Evolutionary conservation across 2,329 filamentous ascomycete genomes (phyloP).

Genomic region (Pseudofabraea citricarpa): DNA sequence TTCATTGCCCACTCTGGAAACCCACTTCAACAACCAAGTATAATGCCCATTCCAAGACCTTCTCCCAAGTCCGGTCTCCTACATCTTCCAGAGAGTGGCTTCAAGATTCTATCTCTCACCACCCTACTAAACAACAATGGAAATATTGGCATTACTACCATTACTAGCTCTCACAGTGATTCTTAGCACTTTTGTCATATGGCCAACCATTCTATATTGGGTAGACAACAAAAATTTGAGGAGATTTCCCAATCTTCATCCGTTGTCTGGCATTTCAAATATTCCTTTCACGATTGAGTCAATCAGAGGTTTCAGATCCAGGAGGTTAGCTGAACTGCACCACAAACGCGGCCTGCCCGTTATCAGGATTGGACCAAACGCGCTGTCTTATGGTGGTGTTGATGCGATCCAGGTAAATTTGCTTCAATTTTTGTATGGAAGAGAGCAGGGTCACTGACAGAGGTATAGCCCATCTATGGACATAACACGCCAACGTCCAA

Average conservation of each 20-base stretch:
- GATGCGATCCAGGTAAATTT: slow-evolving; percentile 34
- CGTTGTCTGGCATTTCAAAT: not conserved
- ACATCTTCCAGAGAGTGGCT: no score
- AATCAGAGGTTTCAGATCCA: not conserved
- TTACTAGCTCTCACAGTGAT: no score
- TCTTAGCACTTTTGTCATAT: not conserved
- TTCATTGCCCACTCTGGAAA: not conserved
- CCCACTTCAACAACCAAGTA: no score
- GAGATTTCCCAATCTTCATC: not conserved
- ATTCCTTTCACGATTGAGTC: not conserved
- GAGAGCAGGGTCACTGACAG: not conserved
- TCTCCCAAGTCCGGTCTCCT: no score
- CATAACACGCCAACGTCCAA: slow-evolving; percentile 37
- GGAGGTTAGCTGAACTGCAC: not conserved
- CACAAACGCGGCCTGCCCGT: not conserved
- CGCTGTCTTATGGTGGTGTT: slow-evolving; percentile 31
- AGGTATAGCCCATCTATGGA: slow-evolving; percentile 32
- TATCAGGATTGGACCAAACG: slow-evolving; percentile 3
- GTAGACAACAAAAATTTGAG: not conserved
- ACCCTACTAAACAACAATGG: no score
- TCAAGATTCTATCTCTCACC: no score
- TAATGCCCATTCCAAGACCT: no score
- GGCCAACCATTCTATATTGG: not conserved
- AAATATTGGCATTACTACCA: no score
- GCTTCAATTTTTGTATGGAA: not conserved